These are phyloP conservation scores for Linderniella brevidens DNA, from an alignment of 257 asterid genomes.

Conservation along the genomic window DNA sequence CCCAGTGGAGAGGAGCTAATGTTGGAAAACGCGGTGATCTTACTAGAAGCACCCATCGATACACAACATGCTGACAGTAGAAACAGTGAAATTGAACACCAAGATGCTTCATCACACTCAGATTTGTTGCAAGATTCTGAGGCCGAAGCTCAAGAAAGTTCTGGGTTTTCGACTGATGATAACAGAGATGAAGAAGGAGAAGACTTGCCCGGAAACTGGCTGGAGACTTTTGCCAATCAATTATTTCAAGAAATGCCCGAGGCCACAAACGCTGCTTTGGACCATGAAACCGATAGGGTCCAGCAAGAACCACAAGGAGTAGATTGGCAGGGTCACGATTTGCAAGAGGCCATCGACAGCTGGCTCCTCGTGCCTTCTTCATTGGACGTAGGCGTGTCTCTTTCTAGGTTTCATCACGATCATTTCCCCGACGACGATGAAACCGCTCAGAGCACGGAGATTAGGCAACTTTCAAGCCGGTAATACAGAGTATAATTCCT, in stretches of 20 bases:
- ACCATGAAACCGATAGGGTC: too few relatives aligned
- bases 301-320: constrained; percentile 35
- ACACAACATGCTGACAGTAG: constrained; percentile 10
- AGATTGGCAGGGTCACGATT: background rate
- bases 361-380: constrained; percentile 57
- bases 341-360: constrained; percentile 19
- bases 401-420: too few relatives aligned
- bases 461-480: constrained; percentile 86
- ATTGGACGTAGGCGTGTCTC: background rate
- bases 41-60: constrained; percentile 10
- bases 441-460: constrained; percentile 45
- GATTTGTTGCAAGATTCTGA: constrained; percentile 11
- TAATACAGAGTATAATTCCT: constrained; percentile 7
- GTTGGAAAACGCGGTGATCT: constrained; percentile 15
- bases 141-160: constrained; percentile 18
- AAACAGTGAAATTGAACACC: constrained; percentile 17
- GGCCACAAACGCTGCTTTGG: constrained; percentile 8
- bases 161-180: constrained; percentile 13
- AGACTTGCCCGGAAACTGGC: constrained; percentile 16
- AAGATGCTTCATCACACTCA: constrained; percentile 22
- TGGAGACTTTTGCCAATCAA: constrained; percentile 19
- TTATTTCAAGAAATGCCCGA: constrained; percentile 24
- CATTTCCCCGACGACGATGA: constrained; percentile 39
- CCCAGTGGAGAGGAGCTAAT: constrained; percentile 15
- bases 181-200: constrained; percentile 4